Base-by-base conservation (phyloP, 1,139 yeast genomes). In the Sugiyamaella japonica region DNA sequence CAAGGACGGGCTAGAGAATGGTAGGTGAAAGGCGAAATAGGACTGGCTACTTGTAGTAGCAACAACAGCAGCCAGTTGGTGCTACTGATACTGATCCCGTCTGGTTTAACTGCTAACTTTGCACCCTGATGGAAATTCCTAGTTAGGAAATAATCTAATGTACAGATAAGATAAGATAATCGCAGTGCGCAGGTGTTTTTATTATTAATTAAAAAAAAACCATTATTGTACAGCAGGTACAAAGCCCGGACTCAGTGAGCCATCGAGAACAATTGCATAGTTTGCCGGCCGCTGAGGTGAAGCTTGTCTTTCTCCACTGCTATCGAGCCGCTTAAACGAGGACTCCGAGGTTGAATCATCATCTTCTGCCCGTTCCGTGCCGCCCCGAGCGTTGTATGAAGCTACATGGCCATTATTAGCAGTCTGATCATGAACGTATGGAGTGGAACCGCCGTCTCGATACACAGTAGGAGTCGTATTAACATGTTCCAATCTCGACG, bases 191-290 rank as follows among this genome's bases (percentile, higher is more conserved):
- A 3, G 16, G 16, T n/a, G n/a, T n/a, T 2, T 34, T 6, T 7
- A 34, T n/a, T 4, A 31, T 31, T 8, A 31, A n/a, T 31, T 31
- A n/a, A 31, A 31, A 3, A 31, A 31, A n/a, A 20, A 16, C 9
- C 25, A 5, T 32, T 16, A 47, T 28, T 39, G 45, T 2, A 46
- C 54, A 6, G 58, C 56, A 15, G 57, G 50, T 5, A 59, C 58
- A 45, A 59, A 59, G 7, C 53, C 56, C 1, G 58, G 54, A 20
- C 59, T 57, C 12, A 59, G 31, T 4, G 61, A 52, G 3, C 58
- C 57, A 48, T 59, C 61, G 6, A 59, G 52, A 28, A 47, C 49
- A 10, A 59, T 47, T 0, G 61, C 57, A 42, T 50, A 54, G 39
- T 59, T 55, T 32, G 48, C 47, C 1, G 51, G 51, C 16, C 39